Evolutionary conservation across 805 yeast species (phyloP).

Genomic region (Saccharomycopsis malanga): DNA sequence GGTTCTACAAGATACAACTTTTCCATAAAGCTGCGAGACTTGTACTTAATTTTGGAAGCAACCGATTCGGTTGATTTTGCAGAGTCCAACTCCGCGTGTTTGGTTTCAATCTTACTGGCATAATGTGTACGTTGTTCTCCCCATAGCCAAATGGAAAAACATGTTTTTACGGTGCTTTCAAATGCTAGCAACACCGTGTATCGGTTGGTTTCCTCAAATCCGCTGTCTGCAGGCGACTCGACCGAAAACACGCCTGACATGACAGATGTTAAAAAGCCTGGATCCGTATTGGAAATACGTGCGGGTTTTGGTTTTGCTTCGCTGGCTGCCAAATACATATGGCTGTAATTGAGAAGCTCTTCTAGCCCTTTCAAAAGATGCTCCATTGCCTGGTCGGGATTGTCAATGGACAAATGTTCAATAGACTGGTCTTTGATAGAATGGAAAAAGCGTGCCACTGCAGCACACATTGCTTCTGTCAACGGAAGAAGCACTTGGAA

Average conservation of each 20-base stretch:
- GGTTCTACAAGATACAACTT: slow-evolving; percentile 61
- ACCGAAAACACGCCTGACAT: slow-evolving; percentile 75
- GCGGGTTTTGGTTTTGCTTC: slow-evolving; percentile 23
- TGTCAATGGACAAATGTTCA: slow-evolving; percentile 28
- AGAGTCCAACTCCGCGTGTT: slow-evolving; percentile 21
- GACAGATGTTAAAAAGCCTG: slow-evolving; percentile 41
- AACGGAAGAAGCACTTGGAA: slow-evolving; percentile 50
- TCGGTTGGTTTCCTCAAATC: slow-evolving; percentile 46
- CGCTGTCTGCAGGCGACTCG: slow-evolving; percentile 49
- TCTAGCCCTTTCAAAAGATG: slow-evolving; percentile 53
- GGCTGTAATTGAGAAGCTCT: slow-evolving; percentile 39
- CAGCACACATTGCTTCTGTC: slow-evolving; percentile 42
- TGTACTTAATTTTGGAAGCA: slow-evolving; percentile 58
- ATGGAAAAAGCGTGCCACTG: slow-evolving; percentile 32
- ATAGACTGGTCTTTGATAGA: slow-evolving; percentile 23
- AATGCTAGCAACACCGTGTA: slow-evolving; percentile 56
- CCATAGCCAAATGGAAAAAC: slow-evolving; percentile 66
- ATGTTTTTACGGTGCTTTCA: slow-evolving; percentile 47
- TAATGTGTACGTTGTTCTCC: slow-evolving; percentile 36
- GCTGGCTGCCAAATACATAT: slow-evolving; percentile 21
- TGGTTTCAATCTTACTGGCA: slow-evolving; percentile 5
- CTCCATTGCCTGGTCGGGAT: slow-evolving; percentile 40
- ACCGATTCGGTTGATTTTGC: slow-evolving; percentile 37
- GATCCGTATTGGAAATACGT: slow-evolving; percentile 20
- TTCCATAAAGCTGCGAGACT: slow-evolving; percentile 60